Evolutionary conservation across 306 rosid species (phyloP), one percentile per base, ranked within the genome.

Genomic region (Cucumis cinereus): DNA sequence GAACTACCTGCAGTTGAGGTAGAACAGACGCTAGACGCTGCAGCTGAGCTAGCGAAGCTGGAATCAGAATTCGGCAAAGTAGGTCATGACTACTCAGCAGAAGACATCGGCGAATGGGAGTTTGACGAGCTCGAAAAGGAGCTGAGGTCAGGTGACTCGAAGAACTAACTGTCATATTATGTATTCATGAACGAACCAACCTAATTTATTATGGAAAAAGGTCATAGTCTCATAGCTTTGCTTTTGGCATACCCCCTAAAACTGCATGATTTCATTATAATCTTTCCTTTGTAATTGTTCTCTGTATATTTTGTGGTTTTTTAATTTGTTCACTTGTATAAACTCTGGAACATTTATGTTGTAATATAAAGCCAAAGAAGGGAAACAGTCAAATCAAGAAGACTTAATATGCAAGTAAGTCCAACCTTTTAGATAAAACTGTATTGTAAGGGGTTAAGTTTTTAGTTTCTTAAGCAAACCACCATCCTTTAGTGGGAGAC

Each of bases 71-170:
- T 92, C 77, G 99, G 99, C 35, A 90, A 88, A 72, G 93, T 88
- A 24, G 79, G 88, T 77, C 88, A 83, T 33, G 97, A 95, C 82
- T 95, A 95, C 83, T 78, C 96, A 2, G 14, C 83, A 2, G 97
- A 90, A 49, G 99, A 90, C 85, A 88, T 95, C 72, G 89, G 89
- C 26, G 98, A 88, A 76, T 95, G 99, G 99, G 99, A 95, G 56
- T 95, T 95, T 54, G 99, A 95, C 47, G 99, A 92, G 83, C 99
- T 95, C 78, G 99, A 95, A 82, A 90, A 80, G 85, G 99, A 92
- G 83, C 80, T 95, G 47, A 75, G 64, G 49, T 86, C 93, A 82
- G 96, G 85, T 72, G 84, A 81, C 83, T 79, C 81, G 75, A 57
- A 77, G 52, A 74, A 56, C 33, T 72, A 72, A 45, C 59, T 70